Evolutionary conservation across 164 flowering plant species (phyloP).

Genomic region (Vitis labrusca): DNA sequence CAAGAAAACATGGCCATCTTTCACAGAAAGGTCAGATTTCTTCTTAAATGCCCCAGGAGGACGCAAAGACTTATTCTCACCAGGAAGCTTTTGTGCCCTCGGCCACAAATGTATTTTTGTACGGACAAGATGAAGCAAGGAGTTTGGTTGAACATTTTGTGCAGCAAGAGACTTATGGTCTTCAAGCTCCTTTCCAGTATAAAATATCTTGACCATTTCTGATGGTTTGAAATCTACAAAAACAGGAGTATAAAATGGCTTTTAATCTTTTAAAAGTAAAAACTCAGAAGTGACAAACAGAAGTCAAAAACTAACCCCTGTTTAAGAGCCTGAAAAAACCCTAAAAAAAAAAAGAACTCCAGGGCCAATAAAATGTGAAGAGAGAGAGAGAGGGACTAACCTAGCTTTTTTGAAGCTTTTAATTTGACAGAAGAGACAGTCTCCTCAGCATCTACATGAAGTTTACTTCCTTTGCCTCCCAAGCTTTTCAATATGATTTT

Average conservation of each 20-base stretch:
- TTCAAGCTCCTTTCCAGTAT: constrained; percentile 85
- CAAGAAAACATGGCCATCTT: constrained; percentile 93
- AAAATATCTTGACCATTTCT: constrained; percentile 71
- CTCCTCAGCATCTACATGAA: constrained; percentile 84
- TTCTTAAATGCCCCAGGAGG: constrained; percentile 99
- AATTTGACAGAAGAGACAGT: constrained; percentile 66
- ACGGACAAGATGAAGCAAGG: constrained; percentile 92
- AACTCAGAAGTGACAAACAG: not conserved
- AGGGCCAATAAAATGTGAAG: not conserved
- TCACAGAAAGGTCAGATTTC: constrained; percentile 92
- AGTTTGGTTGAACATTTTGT: constrained; percentile 86
- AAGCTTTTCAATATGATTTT: constrained; percentile 87
- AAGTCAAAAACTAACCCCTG: not conserved
- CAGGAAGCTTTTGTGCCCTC: constrained; percentile 88
- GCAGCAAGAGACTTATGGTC: constrained; percentile 64
- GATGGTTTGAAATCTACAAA: constrained; percentile 75
- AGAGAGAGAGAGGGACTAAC: constrained; percentile 27
- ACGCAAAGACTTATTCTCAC: constrained; percentile 87
- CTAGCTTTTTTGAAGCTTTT: constrained; percentile 93
- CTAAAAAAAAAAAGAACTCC: not conserved
- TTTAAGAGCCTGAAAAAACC: not conserved
- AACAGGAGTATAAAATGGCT: not conserved
- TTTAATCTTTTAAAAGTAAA: not conserved
- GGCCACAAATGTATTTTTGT: constrained; percentile 79
- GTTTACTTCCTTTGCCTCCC: constrained; percentile 95